Evolutionary conservation across 768 basidiomycete genomes (phyloP).

Genomic region (Trametes meyenii): DNA sequence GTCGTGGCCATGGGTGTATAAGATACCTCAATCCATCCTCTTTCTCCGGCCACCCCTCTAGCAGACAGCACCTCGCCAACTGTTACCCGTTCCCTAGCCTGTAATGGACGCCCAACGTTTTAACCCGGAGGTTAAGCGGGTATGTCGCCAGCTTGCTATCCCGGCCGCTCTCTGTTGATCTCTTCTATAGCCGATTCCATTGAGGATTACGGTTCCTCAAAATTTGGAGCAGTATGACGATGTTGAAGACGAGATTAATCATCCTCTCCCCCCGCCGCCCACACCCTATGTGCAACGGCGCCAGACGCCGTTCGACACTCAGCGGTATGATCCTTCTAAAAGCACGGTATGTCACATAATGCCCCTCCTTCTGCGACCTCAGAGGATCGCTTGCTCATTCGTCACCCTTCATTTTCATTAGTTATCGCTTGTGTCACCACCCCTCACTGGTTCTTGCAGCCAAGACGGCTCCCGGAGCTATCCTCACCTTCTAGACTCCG

Average conservation of each 20-base stretch:
- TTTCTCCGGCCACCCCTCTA: background rate
- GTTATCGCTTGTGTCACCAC: slow-evolving; percentile 3
- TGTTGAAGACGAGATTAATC: background rate
- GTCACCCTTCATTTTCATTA: background rate
- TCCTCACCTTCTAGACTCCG: slow-evolving; percentile 1
- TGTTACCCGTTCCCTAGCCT: background rate
- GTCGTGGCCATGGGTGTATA: background rate
- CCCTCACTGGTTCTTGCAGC: slow-evolving; percentile 1
- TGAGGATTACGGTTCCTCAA: slow-evolving; percentile 1
- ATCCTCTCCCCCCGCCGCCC: slow-evolving; percentile 14
- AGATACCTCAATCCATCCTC: background rate
- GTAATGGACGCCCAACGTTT: slow-evolving; percentile 3
- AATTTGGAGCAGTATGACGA: background rate
- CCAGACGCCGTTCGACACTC: slow-evolving; percentile 5
- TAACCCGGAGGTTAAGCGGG: background rate
- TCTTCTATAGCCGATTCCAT: background rate
- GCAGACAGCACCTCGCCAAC: background rate
- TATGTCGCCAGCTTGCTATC: background rate
- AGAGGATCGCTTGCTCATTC: background rate
- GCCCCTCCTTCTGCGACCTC: background rate
- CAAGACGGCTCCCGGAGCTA: background rate
- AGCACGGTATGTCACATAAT: slow-evolving; percentile 1
- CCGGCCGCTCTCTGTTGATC: background rate
- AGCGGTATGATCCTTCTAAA: slow-evolving; percentile 15
- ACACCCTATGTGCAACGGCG: slow-evolving; percentile 3